Evolutionary conservation across 2,329 filamentous ascomycete species (phyloP).

Genomic region (Clarireedia hainanense): DNA sequence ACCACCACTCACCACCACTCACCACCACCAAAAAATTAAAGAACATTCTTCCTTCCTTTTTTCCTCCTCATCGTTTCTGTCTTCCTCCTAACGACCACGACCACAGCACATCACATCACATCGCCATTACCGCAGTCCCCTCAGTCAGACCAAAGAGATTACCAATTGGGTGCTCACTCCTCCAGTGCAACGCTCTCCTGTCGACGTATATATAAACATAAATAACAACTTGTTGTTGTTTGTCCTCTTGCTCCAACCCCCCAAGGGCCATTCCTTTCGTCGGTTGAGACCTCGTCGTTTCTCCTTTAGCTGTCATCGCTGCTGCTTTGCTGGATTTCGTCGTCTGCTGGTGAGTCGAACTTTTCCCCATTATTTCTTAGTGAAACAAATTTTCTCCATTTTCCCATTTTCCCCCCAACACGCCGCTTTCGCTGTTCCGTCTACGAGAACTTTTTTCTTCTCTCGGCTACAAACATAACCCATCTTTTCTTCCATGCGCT

Average conservation of each 20-base stretch:
- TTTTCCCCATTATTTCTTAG: background rate
- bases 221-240: background rate
- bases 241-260: background rate
- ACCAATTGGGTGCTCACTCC: background rate
- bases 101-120: too few species aligned
- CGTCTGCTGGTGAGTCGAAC: background rate
- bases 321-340: background rate
- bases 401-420: background rate
- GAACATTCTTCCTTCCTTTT: too few species aligned
- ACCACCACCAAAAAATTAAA: too few species aligned
- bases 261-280: background rate
- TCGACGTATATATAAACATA: background rate
- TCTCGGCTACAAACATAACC: conserved; percentile 4
- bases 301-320: background rate
- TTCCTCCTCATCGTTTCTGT: too few species aligned
- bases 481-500: background rate
- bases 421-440: conserved; percentile 7
- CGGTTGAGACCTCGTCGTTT: background rate
- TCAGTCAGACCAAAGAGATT: background rate
- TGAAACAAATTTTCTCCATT: conserved; percentile 8
- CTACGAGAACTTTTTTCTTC: conserved; percentile 4
- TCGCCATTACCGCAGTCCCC: too few species aligned
- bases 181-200: background rate
- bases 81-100: too few species aligned
- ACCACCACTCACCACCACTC: too few species aligned